Conservation (phyloP, 768 basidiomycete genomes). For the Glaciozyma martinii region DNA sequence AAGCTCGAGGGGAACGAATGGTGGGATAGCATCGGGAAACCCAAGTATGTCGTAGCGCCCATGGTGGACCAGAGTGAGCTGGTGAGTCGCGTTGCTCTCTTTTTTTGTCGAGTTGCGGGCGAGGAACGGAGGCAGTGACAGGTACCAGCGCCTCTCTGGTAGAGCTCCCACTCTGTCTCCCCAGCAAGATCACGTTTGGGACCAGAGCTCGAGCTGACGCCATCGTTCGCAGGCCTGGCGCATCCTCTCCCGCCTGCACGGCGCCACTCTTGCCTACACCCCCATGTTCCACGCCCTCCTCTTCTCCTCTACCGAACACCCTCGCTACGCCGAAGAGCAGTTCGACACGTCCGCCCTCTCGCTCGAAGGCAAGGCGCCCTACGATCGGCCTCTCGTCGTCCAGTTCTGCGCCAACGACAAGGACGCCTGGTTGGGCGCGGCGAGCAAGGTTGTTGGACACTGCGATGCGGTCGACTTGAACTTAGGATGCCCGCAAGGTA, state of each 20-base stretch:
- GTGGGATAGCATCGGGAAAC: slow-evolving; percentile 54
- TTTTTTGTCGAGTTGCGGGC: too few relatives aligned
- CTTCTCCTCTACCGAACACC: slow-evolving; percentile 50
- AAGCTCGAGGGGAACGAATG: slow-evolving; percentile 27
- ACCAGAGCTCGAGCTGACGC: slow-evolving; percentile 2
- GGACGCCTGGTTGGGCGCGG: slow-evolving; percentile 64
- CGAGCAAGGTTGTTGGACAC: slow-evolving; percentile 55
- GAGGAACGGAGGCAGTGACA: too few relatives aligned
- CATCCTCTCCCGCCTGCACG: slow-evolving; percentile 67
- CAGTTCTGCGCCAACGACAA: slow-evolving; percentile 86
- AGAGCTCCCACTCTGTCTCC: too few relatives aligned
- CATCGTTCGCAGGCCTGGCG: slow-evolving; percentile 66
- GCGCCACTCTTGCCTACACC: slow-evolving; percentile 82
- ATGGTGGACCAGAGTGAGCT: slow-evolving; percentile 99
- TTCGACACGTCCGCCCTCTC: slow-evolving; percentile 57
- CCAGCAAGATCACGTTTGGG: too few relatives aligned
- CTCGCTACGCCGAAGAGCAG: slow-evolving; percentile 52
- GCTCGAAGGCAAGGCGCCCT: slow-evolving; percentile 65
- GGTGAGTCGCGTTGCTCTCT: slow-evolving; percentile 47
- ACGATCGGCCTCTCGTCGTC: slow-evolving; percentile 34
- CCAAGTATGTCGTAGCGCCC: slow-evolving; percentile 85
- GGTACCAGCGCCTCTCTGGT: too few relatives aligned
- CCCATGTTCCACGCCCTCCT: slow-evolving; percentile 98
- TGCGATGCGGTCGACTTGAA: slow-evolving; percentile 96
- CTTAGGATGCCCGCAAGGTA: slow-evolving; percentile 82